Percentiles rank a stretch among this genome's conserved stretches.
Conservation (phyloP, 2,329 filamentous ascomycete genomes). For the Apiospora phragmitis region DNA sequence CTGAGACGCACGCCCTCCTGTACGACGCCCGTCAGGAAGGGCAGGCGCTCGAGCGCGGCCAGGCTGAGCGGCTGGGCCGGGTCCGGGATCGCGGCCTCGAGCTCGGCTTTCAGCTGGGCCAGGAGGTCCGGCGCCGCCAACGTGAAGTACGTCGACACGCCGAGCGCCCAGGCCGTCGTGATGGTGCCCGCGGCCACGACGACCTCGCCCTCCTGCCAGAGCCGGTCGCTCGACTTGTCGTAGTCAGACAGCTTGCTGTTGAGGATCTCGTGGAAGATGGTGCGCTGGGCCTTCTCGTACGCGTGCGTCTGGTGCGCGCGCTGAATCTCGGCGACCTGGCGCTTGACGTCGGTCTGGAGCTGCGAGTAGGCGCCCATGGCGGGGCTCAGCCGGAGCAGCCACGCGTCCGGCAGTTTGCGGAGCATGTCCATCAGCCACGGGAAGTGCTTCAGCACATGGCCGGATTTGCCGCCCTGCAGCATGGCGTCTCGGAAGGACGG, state of each 20-base stretch:
- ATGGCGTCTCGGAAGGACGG: background rate
- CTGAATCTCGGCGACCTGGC: background rate
- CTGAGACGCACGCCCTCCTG: constrained; percentile 16
- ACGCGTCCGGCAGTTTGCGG: background rate
- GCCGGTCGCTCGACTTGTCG: background rate
- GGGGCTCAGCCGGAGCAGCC: background rate
- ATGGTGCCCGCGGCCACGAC: background rate
- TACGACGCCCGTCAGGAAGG: background rate
- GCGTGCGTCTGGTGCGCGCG: background rate
- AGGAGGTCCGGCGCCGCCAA: background rate
- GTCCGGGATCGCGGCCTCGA: background rate
- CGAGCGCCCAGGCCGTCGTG: background rate
- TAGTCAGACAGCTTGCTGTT: background rate
- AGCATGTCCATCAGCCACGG: background rate
- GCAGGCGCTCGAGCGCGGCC: background rate
- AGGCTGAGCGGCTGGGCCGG: background rate
- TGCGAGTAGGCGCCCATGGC: background rate
- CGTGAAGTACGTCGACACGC: background rate
- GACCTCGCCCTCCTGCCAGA: background rate
- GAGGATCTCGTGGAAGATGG: background rate
- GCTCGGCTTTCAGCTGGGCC: background rate
- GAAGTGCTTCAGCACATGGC: background rate
- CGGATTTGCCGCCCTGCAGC: background rate
- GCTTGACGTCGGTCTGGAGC: background rate
- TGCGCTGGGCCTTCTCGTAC: background rate